Percentiles rank a stretch among this genome's conserved stretches.
These are phyloP conservation scores for Penicillium frequentans DNA, from an alignment of 2,329 filamentous ascomycete species.

Conservation along the genomic window DNA sequence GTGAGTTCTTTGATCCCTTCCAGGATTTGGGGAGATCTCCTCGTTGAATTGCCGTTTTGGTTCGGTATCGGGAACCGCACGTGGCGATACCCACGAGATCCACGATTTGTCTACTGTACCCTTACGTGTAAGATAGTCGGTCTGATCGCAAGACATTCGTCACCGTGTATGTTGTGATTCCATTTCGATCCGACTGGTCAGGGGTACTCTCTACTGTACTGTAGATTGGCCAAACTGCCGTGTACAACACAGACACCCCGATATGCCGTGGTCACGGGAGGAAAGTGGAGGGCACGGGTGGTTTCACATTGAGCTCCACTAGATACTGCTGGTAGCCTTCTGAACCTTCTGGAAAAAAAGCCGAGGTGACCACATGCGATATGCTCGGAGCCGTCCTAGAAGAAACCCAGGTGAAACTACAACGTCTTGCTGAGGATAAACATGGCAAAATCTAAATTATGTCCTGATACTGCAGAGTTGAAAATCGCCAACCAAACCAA, in stretches of 20 bases:
- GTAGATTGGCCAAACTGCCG: background rate
- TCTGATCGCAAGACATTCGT: background rate
- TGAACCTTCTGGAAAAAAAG: background rate
- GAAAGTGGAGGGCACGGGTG: conserved; percentile 1
- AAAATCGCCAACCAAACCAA: background rate
- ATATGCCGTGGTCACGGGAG: background rate
- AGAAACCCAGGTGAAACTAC: background rate
- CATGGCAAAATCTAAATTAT: background rate
- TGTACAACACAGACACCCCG: background rate
- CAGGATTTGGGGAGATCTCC: background rate
- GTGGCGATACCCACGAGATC: conserved; percentile 1
- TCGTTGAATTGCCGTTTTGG: background rate
- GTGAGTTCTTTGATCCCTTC: background rate
- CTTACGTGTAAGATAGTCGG: background rate
- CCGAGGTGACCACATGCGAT: conserved; percentile 1
- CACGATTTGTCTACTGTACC: background rate
- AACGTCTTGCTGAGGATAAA: background rate
- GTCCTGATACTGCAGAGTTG: background rate
- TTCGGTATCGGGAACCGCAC: conserved; percentile 1
- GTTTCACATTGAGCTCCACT: background rate
- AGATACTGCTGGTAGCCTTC: background rate
- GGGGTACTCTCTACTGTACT: background rate
- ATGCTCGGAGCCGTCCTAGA: background rate
- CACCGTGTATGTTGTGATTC: background rate
- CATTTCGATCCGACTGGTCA: background rate